A percentile compares a stretch with the other conserved stretches of the same genome.
These are phyloP conservation scores for Cytospora schulzeri DNA, from an alignment of 2,329 filamentous ascomycete genomes.

Conservation along the genomic window DNA sequence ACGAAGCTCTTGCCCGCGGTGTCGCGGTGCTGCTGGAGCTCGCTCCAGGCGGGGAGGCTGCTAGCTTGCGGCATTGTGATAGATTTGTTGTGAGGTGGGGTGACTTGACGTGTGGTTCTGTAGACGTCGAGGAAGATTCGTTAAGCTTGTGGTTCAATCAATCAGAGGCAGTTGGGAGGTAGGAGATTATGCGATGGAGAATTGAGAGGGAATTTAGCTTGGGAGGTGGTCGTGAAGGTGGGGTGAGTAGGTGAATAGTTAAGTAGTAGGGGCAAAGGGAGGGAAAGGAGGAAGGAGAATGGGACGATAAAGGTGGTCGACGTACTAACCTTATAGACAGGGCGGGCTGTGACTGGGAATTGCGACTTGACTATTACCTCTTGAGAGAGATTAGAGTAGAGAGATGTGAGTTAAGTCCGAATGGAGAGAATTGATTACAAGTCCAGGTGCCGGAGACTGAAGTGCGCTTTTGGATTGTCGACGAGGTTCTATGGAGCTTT, in stretches of 20 bases:
- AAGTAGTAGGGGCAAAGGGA: not conserved
- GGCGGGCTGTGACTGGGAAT: not conserved
- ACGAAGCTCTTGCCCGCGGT: slow-evolving; percentile 85
- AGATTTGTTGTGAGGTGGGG: slow-evolving; percentile 2
- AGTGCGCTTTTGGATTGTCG: not conserved
- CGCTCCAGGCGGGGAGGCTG: slow-evolving; percentile 83
- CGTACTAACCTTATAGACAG: not conserved
- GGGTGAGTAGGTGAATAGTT: not conserved
- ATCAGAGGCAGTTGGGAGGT: not conserved
- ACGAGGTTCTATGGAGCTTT: not conserved
- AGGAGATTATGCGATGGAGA: no score
- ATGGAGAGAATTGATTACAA: not conserved
- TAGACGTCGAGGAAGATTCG: not conserved
- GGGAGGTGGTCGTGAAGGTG: not conserved
- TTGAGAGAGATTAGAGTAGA: not conserved
- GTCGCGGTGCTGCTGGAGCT: slow-evolving; percentile 89
- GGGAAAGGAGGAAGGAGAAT: not conserved
- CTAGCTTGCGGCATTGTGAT: slow-evolving; percentile 76
- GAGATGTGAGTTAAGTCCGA: not conserved
- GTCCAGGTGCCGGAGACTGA: not conserved
- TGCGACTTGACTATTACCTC: not conserved
- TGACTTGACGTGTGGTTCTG: not conserved
- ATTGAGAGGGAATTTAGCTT: not conserved
- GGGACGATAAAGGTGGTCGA: not conserved
- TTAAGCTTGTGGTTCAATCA: not conserved